Conservation (phyloP, 495 filamentous ascomycete species). For the Aspergillus saccharolyticus region DNA sequence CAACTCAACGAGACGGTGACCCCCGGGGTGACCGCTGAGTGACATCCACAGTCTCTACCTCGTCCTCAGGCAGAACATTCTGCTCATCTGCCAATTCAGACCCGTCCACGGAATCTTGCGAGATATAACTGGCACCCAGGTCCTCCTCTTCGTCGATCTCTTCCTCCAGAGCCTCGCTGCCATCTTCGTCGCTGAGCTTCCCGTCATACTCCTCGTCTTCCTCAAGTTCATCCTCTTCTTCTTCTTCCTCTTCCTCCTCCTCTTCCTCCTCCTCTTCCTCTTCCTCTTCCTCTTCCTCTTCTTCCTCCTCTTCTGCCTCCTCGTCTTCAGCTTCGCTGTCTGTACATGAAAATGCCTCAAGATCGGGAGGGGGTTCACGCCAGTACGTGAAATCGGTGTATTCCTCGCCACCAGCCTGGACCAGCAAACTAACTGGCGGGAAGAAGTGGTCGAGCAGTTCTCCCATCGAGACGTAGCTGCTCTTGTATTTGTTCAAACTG, state of each 20-base stretch:
- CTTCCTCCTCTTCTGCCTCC: constrained; percentile 24
- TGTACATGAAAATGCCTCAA: constrained; percentile 75
- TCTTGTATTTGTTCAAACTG: constrained; percentile 89
- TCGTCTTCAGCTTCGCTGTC: constrained; percentile 55
- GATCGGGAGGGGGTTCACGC: constrained; percentile 66
- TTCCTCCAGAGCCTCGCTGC: constrained; percentile 39
- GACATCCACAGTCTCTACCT: constrained; percentile 11
- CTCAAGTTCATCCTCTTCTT: constrained; percentile 38
- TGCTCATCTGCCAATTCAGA: constrained; percentile 41
- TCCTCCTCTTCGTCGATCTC: constrained; percentile 38
- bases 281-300: constrained; percentile 34
- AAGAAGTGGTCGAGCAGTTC: constrained; percentile 98
- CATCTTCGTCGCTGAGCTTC: constrained; percentile 36
- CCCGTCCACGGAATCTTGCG: constrained; percentile 48
- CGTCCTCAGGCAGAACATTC: constrained; percentile 28
- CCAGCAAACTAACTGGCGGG: constrained; percentile 69
- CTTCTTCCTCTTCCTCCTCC: constrained; percentile 37
- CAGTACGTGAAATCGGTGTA: constrained; percentile 89
- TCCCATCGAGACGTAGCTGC: constrained; percentile 93
- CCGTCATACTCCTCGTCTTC: constrained; percentile 39
- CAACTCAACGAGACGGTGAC: not conserved
- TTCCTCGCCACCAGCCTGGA: constrained; percentile 75
- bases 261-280: constrained; percentile 39
- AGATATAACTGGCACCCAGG: constrained; percentile 58
- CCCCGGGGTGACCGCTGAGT: not conserved